Evolutionary conservation across 345 rosid species (phyloP).

Genomic region (Camelina neglecta): DNA sequence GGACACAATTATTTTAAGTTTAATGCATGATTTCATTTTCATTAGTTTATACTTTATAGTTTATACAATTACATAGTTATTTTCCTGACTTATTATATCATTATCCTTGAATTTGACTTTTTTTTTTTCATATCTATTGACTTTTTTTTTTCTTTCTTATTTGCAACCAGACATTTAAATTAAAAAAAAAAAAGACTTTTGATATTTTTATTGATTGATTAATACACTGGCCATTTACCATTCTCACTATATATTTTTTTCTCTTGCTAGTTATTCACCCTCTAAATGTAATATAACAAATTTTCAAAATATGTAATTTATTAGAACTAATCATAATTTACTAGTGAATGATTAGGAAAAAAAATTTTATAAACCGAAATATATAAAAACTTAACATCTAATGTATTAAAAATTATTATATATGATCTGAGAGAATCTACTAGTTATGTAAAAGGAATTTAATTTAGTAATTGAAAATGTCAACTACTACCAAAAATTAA

Average conservation of each 20-base stretch:
- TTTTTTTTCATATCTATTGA: too few relatives aligned
- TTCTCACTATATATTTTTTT: not conserved
- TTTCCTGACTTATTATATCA: not conserved
- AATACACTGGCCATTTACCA: not conserved
- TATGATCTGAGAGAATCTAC: not conserved
- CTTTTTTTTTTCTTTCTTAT: too few relatives aligned
- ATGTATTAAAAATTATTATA: not conserved
- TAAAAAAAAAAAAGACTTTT: not conserved
- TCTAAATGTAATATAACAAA: not conserved
- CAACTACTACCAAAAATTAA: not conserved
- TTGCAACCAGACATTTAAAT: not conserved
- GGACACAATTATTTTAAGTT: not conserved
- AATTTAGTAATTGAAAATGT: slow-evolving; percentile 9
- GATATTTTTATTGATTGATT: not conserved
- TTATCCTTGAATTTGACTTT: not conserved
- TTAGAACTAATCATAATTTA: not conserved
- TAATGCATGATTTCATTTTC: not conserved
- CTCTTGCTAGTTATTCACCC: not conserved
- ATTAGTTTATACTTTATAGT: not conserved
- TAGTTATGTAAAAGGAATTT: not conserved
- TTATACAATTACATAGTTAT: not conserved
- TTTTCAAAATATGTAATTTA: not conserved
- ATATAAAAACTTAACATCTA: not conserved
- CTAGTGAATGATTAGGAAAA: not conserved
- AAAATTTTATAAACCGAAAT: not conserved